Conservation (phyloP, 768 basidiomycete species). For the Termitomyces sp. region DNA sequence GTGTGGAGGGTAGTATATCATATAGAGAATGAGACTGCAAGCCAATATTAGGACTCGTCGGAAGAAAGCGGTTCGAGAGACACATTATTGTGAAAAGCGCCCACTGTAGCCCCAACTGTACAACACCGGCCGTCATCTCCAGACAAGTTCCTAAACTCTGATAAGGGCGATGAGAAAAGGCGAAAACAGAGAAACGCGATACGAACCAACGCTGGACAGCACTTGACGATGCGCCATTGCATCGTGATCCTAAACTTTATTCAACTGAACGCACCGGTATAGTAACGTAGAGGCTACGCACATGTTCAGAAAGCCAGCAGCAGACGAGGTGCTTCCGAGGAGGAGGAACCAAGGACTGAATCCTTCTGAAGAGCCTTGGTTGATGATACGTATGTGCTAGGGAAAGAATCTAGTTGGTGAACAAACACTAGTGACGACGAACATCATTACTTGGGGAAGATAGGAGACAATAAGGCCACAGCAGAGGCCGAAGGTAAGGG, state of each 20-base stretch:
- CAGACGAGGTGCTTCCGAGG: conserved; percentile 79
- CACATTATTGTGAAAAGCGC: conserved; percentile 79
- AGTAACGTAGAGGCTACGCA: conserved; percentile 23
- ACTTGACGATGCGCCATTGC: conserved; percentile 77
- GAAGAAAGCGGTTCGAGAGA: conserved; percentile 21
- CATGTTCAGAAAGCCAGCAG: conserved; percentile 84
- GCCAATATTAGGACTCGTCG: background rate
- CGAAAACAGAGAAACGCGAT: background rate
- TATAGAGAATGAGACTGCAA: conserved; percentile 80
- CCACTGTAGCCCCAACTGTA: conserved; percentile 84
- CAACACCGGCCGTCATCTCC: conserved; percentile 73
- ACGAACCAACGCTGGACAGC: conserved; percentile 75
- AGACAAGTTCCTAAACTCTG: conserved; percentile 69
- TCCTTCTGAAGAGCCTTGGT: conserved; percentile 74
- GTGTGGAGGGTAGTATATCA: conserved; percentile 85
- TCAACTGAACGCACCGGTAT: conserved; percentile 1
- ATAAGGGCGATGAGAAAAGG: background rate
- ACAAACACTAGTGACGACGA: conserved; percentile 14
- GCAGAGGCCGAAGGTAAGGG: conserved; percentile 59
- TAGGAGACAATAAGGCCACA: conserved; percentile 78
- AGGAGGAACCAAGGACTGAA: conserved; percentile 90
- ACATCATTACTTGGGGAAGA: conserved; percentile 60
- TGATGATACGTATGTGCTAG: conserved; percentile 78
- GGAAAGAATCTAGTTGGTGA: background rate
- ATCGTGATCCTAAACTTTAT: conserved; percentile 58